Base-by-base conservation (phyloP, 2,329 filamentous ascomycete species). In the Periglandula ipomoeae region DNA sequence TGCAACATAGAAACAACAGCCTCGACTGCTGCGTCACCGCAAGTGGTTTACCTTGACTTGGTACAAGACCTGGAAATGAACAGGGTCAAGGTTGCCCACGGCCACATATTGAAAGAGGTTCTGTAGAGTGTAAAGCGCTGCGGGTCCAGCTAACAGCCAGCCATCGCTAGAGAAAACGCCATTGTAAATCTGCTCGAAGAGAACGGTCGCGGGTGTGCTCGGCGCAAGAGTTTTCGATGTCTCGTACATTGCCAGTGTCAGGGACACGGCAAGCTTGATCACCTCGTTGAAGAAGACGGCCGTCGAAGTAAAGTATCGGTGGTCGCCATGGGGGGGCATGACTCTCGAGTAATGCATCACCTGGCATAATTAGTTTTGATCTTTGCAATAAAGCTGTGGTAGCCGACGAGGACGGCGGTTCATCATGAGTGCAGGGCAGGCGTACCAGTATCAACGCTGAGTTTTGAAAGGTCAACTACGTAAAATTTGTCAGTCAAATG, bases 81-180 rank as follows among this genome's bases (percentile, higher is more conserved):
- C 89, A 0, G 91, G 87, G 59, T 95, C 89, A 58, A 97, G 67
- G 57, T 97, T 96, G 52, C 87, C 89, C 10, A 96, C 81, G 1
- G 89, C 91, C 46, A 94, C 79, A 61, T 96, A 98, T 65, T 96
- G 89, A 47, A 97, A 70, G n/a, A 87, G 86, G 61, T 96, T 97
- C 60, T 96, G 89, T 24, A 96, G 65, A 0, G 91, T 95, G 63
- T 95, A 97, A 2, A 97, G 74, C 4, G 82, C 76, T 4, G 91
- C 93, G 0, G 91, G 93, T 38, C 97, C 82, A 8, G 88, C 89
- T 54, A 98, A 71, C 66, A 95, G 95, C 91, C 91, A 97, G 56
- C 89, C 89, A 62, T 97, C 93, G 9, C 85, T 84, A 0, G 85
- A 84, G 62, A 97, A 95, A 15, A 96, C 85, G 26, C 83, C 81